Conservation (phyloP, 495 filamentous ascomycete species). For the Hypoxylon rickii region DNA sequence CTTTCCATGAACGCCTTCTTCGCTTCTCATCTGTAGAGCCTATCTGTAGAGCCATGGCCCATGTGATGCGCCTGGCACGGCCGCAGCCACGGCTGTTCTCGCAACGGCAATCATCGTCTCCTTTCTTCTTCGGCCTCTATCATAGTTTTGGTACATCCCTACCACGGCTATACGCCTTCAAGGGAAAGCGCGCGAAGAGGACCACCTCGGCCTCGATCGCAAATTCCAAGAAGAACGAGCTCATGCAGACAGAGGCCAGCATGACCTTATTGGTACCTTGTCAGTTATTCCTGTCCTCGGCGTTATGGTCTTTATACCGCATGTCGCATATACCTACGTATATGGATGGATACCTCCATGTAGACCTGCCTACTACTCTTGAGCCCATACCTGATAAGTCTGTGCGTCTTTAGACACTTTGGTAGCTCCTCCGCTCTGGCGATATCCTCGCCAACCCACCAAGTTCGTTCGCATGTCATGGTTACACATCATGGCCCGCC, state of each 20-base stretch:
- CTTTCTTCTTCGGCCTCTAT: constrained; percentile 1
- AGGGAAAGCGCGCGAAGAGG: background rate
- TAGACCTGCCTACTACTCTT: too few relatives aligned
- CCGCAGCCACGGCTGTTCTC: constrained; percentile 22
- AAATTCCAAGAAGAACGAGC: background rate
- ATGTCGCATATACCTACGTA: background rate
- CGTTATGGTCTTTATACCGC: background rate
- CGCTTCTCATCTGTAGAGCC: background rate
- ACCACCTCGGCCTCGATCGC: too few relatives aligned
- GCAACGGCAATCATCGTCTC: background rate
- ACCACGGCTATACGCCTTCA: constrained; percentile 5
- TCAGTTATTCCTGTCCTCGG: constrained; percentile 11
- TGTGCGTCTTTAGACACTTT: constrained; percentile 17
- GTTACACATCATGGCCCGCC: constrained; percentile 14
- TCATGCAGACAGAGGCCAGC: constrained; percentile 1
- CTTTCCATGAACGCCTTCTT: background rate
- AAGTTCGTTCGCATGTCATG: constrained; percentile 33
- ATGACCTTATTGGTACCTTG: constrained; percentile 20
- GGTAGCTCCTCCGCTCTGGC: constrained; percentile 32
- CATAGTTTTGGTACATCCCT: constrained; percentile 11
- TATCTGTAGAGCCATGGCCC: constrained; percentile 13
- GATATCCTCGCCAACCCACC: constrained; percentile 27
- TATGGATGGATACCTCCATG: background rate
- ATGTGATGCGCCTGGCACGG: constrained; percentile 19
- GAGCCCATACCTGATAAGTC: too few relatives aligned